These are phyloP conservation scores for Elsinoe australis DNA, from an alignment of 2,329 filamentous ascomycete species.

Conservation along the genomic window DNA sequence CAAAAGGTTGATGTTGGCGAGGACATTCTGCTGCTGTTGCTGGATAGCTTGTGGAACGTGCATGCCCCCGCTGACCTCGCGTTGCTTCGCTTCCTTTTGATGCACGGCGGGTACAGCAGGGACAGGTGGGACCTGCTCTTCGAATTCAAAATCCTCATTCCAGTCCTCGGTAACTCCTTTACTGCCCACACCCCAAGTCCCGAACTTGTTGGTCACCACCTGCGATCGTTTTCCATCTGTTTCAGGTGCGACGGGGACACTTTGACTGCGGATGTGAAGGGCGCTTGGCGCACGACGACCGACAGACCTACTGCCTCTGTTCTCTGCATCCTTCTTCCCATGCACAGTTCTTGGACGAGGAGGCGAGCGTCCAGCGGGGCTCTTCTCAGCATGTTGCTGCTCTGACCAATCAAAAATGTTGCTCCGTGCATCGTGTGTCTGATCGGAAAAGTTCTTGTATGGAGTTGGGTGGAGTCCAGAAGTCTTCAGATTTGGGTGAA, in stretches of 20 bases:
- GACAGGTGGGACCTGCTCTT: constrained; percentile 35
- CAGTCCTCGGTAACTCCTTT: constrained; percentile 79
- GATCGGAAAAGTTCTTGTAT: neutral
- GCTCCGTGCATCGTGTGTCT: constrained; percentile 42
- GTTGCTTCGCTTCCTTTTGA: constrained; percentile 32
- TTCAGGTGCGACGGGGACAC: constrained; percentile 65
- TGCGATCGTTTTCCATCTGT: constrained; percentile 44
- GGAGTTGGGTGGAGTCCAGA: neutral
- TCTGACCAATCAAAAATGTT: constrained; percentile 77
- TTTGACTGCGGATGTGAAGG: constrained; percentile 70
- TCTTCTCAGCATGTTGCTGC: constrained; percentile 54
- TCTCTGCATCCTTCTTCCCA: constrained; percentile 64
- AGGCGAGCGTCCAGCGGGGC: constrained; percentile 50
- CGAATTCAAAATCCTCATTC: constrained; percentile 84
- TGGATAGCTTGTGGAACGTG: constrained; percentile 72
- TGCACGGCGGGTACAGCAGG: constrained; percentile 20
- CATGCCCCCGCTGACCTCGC: constrained; percentile 43
- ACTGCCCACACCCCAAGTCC: constrained; percentile 72
- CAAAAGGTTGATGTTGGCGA: constrained; percentile 75
- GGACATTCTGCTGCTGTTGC: constrained; percentile 73
- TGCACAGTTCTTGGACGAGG: constrained; percentile 66
- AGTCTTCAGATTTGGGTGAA: constrained; percentile 14
- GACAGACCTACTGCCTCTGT: constrained; percentile 59
- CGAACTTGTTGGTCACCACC: constrained; percentile 61
- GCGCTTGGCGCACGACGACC: constrained; percentile 61